Evolutionary conservation across 805 yeast species (phyloP).

Genomic region (Starmerella roubikii): DNA sequence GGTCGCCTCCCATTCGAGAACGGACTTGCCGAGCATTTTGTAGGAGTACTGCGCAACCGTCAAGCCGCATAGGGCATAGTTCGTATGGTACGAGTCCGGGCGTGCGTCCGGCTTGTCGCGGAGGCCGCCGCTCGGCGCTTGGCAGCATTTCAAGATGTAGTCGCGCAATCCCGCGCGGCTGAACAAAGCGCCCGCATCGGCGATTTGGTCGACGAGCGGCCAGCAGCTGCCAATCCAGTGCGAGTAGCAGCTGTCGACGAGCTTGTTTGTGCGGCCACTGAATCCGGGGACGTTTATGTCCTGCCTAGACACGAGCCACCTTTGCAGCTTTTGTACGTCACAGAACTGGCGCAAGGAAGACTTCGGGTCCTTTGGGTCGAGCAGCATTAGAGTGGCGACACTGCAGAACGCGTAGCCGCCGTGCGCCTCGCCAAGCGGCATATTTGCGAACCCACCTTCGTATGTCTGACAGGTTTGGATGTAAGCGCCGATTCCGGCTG

Average conservation of each 20-base stretch:
- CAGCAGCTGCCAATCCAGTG: conserved; percentile 85
- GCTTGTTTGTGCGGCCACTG: conserved; percentile 78
- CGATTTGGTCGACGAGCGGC: conserved; percentile 48
- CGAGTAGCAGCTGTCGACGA: conserved; percentile 92
- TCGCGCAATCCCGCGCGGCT: conserved; percentile 40
- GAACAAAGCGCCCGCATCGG: background rate
- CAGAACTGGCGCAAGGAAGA: conserved; percentile 28
- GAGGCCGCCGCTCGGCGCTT: conserved; percentile 56
- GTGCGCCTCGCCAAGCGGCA: conserved; percentile 79
- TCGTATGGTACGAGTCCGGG: conserved; percentile 84
- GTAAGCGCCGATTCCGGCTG: conserved; percentile 44
- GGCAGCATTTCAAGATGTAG: conserved; percentile 68
- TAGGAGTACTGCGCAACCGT: conserved; percentile 41
- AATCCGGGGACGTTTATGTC: conserved; percentile 68
- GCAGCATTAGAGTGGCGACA: conserved; percentile 43
- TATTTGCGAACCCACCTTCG: conserved; percentile 92
- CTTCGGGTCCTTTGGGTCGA: conserved; percentile 28
- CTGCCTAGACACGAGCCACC: conserved; percentile 60
- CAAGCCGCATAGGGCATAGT: conserved; percentile 69
- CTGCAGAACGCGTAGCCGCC: conserved; percentile 96
- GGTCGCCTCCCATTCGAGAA: conserved; percentile 25
- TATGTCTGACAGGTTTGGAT: conserved; percentile 63
- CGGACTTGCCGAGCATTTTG: conserved; percentile 18
- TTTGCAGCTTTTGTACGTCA: conserved; percentile 37
- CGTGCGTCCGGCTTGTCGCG: conserved; percentile 73